Conservation (phyloP, 208 protist species). For the Crithidia bombi region DNA sequence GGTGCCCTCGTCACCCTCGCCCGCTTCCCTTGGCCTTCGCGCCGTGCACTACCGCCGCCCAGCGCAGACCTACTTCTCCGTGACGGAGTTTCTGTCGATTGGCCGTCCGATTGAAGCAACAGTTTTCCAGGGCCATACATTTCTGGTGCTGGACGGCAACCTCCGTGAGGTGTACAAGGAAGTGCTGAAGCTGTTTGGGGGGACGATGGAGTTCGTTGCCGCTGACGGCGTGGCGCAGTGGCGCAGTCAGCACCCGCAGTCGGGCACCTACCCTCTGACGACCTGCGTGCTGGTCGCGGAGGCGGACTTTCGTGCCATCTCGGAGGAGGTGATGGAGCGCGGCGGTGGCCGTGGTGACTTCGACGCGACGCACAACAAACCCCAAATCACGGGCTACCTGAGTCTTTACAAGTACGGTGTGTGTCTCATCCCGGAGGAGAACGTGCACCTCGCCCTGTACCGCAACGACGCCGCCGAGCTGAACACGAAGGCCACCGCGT, state of each 20-base stretch:
- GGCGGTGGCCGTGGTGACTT: constrained; percentile 19
- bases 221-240: constrained; percentile 19
- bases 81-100: constrained; percentile 59
- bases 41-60: constrained; percentile 61
- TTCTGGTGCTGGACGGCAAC: constrained; percentile 44
- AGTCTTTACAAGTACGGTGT: constrained; percentile 48
- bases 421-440: constrained; percentile 68
- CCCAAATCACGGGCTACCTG: constrained; percentile 31
- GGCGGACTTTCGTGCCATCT: constrained; percentile 35
- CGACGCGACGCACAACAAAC: constrained; percentile 1
- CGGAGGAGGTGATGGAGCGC: constrained; percentile 38
- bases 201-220: constrained; percentile 30
- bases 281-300: constrained; percentile 40
- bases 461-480: constrained; percentile 59
- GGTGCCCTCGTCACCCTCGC: constrained; percentile 37
- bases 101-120: constrained; percentile 34
- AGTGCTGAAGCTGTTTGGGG: constrained; percentile 47
- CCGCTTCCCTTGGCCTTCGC: constrained; percentile 44
- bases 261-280: constrained; percentile 16
- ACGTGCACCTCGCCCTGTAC: constrained; percentile 66
- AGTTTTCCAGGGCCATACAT: constrained; percentile 46
- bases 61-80: constrained; percentile 54
- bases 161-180: constrained; percentile 33
- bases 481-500: constrained; percentile 37
- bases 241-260: constrained; percentile 14